These are phyloP conservation scores for Phylloporus sp. DNA, from an alignment of 768 basidiomycete species.

Conservation along the genomic window DNA sequence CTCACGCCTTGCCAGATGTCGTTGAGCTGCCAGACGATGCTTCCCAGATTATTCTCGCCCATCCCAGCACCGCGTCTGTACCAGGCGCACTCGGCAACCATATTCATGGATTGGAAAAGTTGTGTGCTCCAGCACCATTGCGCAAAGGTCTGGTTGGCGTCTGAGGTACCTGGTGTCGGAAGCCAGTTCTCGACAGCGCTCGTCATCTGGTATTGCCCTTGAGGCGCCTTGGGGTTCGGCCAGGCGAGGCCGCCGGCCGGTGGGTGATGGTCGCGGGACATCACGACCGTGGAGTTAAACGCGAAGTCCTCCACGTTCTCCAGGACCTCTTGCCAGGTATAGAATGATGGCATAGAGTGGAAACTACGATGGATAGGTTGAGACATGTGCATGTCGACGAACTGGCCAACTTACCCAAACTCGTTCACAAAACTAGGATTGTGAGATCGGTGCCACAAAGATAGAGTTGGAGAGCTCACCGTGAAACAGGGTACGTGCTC, in stretches of 20 bases:
- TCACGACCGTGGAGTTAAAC: conserved; percentile 54
- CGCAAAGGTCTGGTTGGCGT: conserved; percentile 54
- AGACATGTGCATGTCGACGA: not conserved
- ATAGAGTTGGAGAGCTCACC: conserved; percentile 26
- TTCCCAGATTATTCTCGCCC: conserved; percentile 55
- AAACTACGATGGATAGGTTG: conserved; percentile 32
- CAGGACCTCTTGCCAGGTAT: conserved; percentile 55
- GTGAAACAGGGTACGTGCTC: conserved; percentile 45
- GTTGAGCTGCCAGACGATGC: conserved; percentile 56
- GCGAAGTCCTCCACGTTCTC: conserved; percentile 45
- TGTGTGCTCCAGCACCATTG: conserved; percentile 64
- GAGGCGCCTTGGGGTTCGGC: conserved; percentile 51
- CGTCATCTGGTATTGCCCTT: conserved; percentile 52
- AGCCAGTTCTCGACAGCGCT: conserved; percentile 50
- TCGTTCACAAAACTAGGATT: conserved; percentile 49
- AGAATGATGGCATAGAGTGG: conserved; percentile 61
- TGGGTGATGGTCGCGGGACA: conserved; percentile 53
- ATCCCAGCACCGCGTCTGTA: conserved; percentile 56
- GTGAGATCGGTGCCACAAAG: not conserved
- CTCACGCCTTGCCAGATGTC: conserved; percentile 58
- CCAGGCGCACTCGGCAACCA: conserved; percentile 55
- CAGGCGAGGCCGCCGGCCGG: conserved; percentile 47
- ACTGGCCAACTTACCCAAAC: conserved; percentile 41
- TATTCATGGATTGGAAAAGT: conserved; percentile 54
- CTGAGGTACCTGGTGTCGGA: conserved; percentile 43